Evolutionary conservation across 805 yeast species (phyloP).

Genomic region (Candida xiaguanensis): DNA sequence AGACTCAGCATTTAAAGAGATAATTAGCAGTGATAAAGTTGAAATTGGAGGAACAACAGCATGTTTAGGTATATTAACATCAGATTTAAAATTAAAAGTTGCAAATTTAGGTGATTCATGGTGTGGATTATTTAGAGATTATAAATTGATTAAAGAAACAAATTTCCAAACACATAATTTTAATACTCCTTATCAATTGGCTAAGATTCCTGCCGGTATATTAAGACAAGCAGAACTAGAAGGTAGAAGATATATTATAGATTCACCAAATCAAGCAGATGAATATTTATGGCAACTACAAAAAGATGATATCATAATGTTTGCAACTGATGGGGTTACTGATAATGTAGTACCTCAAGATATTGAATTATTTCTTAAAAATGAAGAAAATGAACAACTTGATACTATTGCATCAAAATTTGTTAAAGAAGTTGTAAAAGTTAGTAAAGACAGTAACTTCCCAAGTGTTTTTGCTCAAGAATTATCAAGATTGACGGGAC

Average conservation of each 20-base stretch:
- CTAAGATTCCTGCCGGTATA: conserved; percentile 71
- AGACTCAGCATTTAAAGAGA: conserved; percentile 49
- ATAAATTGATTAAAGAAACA: conserved; percentile 60
- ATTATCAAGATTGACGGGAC: conserved; percentile 60
- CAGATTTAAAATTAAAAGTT: conserved; percentile 54
- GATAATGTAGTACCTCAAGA: conserved; percentile 79
- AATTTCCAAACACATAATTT: conserved; percentile 79
- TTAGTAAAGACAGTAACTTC: conserved; percentile 68
- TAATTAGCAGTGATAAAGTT: conserved; percentile 54
- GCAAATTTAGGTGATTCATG: conserved; percentile 95
- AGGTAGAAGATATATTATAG: conserved; percentile 65
- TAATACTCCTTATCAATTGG: conserved; percentile 89
- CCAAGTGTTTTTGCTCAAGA: conserved; percentile 88
- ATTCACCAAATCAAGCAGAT: conserved; percentile 68
- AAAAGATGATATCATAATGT: conserved; percentile 70
- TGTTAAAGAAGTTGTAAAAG: conserved; percentile 61
- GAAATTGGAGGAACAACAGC: conserved; percentile 94
- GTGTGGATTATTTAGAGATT: conserved; percentile 78
- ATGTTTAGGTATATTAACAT: conserved; percentile 69
- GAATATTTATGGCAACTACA: conserved; percentile 60
- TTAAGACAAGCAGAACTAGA: conserved; percentile 48
- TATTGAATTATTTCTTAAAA: conserved; percentile 63
- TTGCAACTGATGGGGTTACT: conserved; percentile 92
- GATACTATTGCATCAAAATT: conserved; percentile 49
- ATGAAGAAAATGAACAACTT: conserved; percentile 35